phyloP scores from a whole-genome alignment of 2,329 filamentous ascomycete genomes.

The Aspergillus transmontanensis region DNA sequence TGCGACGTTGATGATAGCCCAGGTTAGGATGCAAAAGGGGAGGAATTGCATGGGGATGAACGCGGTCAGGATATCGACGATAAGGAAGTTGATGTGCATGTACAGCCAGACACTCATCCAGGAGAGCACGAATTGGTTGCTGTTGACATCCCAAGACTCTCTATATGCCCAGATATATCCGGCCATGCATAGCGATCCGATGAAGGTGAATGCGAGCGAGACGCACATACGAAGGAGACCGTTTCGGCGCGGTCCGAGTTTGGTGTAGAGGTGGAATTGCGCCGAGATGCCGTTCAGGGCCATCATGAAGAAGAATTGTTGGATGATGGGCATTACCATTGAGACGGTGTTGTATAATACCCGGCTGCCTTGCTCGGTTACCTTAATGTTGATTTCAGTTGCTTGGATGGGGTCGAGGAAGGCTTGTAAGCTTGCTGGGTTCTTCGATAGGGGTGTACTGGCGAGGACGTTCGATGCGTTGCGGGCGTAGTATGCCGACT shows the following conservation, averaged over 20 bases:
- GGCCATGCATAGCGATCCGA: conserved; percentile 6
- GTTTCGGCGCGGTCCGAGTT: background rate
- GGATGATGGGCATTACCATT: conserved; percentile 44
- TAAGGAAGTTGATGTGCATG: conserved; percentile 44
- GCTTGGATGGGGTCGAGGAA: conserved; percentile 40
- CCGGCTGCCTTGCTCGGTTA: conserved; percentile 37
- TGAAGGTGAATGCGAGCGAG: conserved; percentile 12
- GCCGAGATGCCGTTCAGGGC: conserved; percentile 44
- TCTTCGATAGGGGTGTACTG: conserved; percentile 22
- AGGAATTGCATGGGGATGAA: conserved; percentile 40
- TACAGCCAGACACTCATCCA: conserved; percentile 46
- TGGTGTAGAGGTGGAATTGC: conserved; percentile 24
- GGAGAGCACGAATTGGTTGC: conserved; percentile 38
- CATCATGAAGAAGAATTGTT: conserved; percentile 50
- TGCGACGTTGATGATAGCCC: conserved; percentile 44
- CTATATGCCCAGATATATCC: conserved; percentile 19
- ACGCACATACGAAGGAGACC: conserved; percentile 8
- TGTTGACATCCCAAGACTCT: conserved; percentile 17
- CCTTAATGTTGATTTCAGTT: conserved; percentile 37
- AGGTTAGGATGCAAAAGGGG: conserved; percentile 44
- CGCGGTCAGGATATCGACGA: conserved; percentile 42
- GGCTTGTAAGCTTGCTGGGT: conserved; percentile 29
- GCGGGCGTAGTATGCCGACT: conserved; percentile 29
- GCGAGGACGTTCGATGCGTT: conserved; percentile 31
- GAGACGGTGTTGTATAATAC: conserved; percentile 45